These are phyloP conservation scores for Dimocarpus longan DNA, from an alignment of 345 rosid genomes.

Conservation along the genomic window DNA sequence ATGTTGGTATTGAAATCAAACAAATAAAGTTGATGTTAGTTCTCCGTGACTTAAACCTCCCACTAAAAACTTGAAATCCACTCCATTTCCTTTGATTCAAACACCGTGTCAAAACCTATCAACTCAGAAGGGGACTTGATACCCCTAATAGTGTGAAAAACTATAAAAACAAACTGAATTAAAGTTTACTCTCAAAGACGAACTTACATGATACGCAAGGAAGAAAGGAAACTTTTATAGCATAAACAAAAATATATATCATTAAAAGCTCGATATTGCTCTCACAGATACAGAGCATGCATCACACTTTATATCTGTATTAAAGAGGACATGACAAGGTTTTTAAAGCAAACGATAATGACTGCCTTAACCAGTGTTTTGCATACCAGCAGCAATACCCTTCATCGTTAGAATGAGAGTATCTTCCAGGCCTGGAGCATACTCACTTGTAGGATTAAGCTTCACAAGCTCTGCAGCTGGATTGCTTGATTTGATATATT, in stretches of 20 bases:
- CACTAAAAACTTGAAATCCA: too few species aligned
- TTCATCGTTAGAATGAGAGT: conserved; percentile 96
- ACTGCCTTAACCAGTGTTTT: conserved; percentile 78
- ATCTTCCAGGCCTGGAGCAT: conserved; percentile 92
- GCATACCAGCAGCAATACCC: conserved; percentile 96
- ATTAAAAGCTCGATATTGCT: not conserved
- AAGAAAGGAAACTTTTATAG: not conserved
- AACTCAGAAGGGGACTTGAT: not conserved
- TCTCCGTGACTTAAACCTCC: not conserved
- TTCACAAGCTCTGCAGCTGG: conserved; percentile 80
- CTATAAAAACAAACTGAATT: too few species aligned
- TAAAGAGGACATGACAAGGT: not conserved
- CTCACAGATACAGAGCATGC: not conserved
- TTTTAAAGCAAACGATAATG: not conserved
- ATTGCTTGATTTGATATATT: conserved; percentile 67
- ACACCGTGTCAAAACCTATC: not conserved
- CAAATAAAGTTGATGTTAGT: not conserved
- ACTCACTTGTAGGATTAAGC: conserved; percentile 88
- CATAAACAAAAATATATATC: not conserved
- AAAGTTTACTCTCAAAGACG: too few species aligned
- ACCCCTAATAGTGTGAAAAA: too few species aligned
- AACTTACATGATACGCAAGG: too few species aligned
- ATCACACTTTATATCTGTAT: not conserved
- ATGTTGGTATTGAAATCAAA: too few species aligned
- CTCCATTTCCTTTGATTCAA: not conserved